Base-by-base conservation (phyloP, 345 rosid species). In the Euphorbia peplus region DNA sequence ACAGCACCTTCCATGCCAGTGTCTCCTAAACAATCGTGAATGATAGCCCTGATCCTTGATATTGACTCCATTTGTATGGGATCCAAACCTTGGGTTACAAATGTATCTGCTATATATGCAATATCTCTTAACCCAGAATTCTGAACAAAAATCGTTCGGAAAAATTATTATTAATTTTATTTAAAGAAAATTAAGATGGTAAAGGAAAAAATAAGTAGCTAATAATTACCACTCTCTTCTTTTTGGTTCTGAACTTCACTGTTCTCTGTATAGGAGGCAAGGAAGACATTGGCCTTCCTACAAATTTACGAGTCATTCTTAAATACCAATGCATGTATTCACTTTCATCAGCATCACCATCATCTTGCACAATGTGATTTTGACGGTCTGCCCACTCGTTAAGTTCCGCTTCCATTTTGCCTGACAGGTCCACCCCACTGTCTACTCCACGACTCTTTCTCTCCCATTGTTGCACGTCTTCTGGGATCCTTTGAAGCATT, bases 391-490 rank as follows among this genome's bases (percentile, higher is more conserved):
- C 72, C 98, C 98, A 93, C 79, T 93, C 98, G 66, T 62, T 85
- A 66, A 87, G 87, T 75, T 88, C 93, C 5, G 82, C 51, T 67
- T 85, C 96, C 95, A 89, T 88, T 74, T 86, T 89, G 24, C 78
- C 87, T 7, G 97, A 81, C 68, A 87, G 79, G 82, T 93, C 95
- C 16, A 86, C 82, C 60, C 96, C 97, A 68, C 96, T 96, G 78
- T 91, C 97, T 59, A 85, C 92, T 63, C 98, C 98, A 26, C 96
- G 88, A 39, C 88, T 87, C 83, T 89, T 91, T 81, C 97, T 82
- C 72, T 87, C 89, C 96, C 96, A 88, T 64, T 74, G 90, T 32
- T 70, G 79, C 67, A 93, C 96, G 62, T 88, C 91, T 39, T 83
- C 83, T 3, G 98, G 98, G 75, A 93, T 85, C 9, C 82, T 77